These are phyloP conservation scores for Teratosphaeria viscida DNA, from an alignment of 2,329 filamentous ascomycete species.

Conservation along the genomic window DNA sequence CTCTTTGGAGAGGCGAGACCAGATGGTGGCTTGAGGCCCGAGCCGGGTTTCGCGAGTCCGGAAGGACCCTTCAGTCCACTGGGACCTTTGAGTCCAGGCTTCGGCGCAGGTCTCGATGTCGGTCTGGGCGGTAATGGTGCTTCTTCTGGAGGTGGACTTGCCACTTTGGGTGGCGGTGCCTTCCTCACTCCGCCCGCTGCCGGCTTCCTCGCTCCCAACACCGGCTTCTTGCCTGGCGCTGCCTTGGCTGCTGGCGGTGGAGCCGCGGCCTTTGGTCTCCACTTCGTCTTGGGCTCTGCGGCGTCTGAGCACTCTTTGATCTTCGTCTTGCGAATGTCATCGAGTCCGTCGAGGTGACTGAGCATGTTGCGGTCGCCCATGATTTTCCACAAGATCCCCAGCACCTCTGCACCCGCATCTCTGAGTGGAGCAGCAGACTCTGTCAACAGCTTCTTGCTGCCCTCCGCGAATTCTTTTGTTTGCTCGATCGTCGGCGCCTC, in stretches of 20 bases:
- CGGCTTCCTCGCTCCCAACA: conserved; percentile 37
- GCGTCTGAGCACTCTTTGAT: conserved; percentile 84
- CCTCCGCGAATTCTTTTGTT: conserved; percentile 75
- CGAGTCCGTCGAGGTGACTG: conserved; percentile 78
- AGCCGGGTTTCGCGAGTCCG: conserved; percentile 34
- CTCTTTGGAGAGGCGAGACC: conserved; percentile 20
- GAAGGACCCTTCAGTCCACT: conserved; percentile 2
- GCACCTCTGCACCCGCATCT: conserved; percentile 79
- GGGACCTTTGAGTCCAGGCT: conserved; percentile 30
- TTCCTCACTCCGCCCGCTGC: conserved; percentile 35
- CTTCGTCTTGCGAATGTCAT: conserved; percentile 91
- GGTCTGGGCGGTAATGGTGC: conserved; percentile 50
- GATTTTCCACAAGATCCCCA: conserved; percentile 97
- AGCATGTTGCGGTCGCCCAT: conserved; percentile 95
- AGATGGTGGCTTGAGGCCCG: conserved; percentile 26
- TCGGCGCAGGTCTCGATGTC: conserved; percentile 39
- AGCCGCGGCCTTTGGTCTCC: conserved; percentile 72
- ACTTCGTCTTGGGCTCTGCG: conserved; percentile 78
- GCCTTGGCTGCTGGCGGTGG: conserved; percentile 42
- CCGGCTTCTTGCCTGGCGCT: conserved; percentile 45
- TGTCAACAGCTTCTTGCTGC: conserved; percentile 76
- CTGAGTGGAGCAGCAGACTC: conserved; percentile 80
- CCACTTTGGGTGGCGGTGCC: conserved; percentile 23
- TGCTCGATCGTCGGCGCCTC: conserved; percentile 78
- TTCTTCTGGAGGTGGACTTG: conserved; percentile 33